Base-by-base conservation (phyloP, 2,329 filamentous ascomycete genomes). In the Graphilbum sp. region DNA sequence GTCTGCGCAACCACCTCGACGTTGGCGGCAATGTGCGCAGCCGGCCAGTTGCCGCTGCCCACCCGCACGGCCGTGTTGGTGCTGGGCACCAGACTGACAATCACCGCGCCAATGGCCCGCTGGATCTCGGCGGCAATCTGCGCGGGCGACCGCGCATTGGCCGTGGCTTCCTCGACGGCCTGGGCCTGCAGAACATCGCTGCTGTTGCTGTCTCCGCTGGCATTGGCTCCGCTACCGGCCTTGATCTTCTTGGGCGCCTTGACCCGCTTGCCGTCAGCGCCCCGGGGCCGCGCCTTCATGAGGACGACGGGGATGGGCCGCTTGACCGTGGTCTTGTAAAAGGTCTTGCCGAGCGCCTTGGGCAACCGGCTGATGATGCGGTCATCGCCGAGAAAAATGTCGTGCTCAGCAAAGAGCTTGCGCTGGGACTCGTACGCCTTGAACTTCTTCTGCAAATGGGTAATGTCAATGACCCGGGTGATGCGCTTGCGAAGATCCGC, bases 311-410 rank as follows among this genome's bases (percentile, higher is more conserved):
- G 87, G 41, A 98, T 75, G 10, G 90, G 90, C 25, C 88, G 72
- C 69, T 96, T 96, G 45, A 62, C 60, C 3, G 79, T 83, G 40
- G 63, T 69, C 63, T 86, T 80, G 71, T 90, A 96, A 58, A 98
- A 96, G 2, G 79, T 79, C 64, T 94, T 96, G 49, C 88, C 90
- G 12, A 98, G 74, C 3, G 77, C 65, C 46, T 73, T 71, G 40
- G 87, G 84, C 42, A 96, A 68, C 21, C 67, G 62, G 54, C 71
- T 77, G 52, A 78, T 66, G 50, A 98, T 81, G 35, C 90, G 71
- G 53, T 94, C 83, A 56, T 98, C 90, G 37, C 82, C 88, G 41
- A 98, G 69, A 63, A 98, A 96, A 40, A 96, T 64, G 55, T 96
- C 90, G 58, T 95, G 85, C 57, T 94, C 84, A 33, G 75, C 65